These are phyloP conservation scores for Oenanthe javanica DNA, from an alignment of 140 eudicot genomes.

Conservation along the genomic window DNA sequence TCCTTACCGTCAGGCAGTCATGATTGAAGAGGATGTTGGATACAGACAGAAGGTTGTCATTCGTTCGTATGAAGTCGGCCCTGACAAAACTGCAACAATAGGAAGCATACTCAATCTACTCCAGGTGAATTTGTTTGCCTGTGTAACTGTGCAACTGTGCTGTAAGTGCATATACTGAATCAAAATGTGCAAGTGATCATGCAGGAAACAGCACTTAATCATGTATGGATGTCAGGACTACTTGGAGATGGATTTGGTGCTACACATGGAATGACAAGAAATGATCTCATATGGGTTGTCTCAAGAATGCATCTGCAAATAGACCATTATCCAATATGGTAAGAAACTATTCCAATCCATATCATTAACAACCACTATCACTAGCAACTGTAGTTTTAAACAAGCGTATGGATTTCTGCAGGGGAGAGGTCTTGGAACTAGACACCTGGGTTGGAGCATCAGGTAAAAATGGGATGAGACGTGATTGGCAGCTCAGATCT, in stretches of 20 bases:
- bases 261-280: slow-evolving; percentile 53
- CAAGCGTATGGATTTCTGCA: slow-evolving; percentile 2
- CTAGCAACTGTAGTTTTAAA: neutral
- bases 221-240: slow-evolving; percentile 44
- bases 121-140: slow-evolving; percentile 29
- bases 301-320: slow-evolving; percentile 44
- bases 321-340: slow-evolving; percentile 61
- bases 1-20: slow-evolving; percentile 26
- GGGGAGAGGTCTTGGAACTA: slow-evolving; percentile 55
- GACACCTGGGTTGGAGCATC: slow-evolving; percentile 58
- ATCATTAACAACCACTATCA: neutral
- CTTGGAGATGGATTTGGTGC: slow-evolving; percentile 54
- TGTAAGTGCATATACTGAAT: neutral
- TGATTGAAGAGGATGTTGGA: slow-evolving; percentile 31
- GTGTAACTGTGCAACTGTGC: neutral
- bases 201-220: slow-evolving; percentile 67
- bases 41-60: slow-evolving; percentile 42
- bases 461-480: slow-evolving; percentile 50
- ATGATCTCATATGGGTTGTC: slow-evolving; percentile 56
- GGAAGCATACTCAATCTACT: slow-evolving; percentile 44
- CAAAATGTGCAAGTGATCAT: slow-evolving; percentile 1
- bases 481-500: slow-evolving; percentile 40
- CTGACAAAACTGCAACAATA: slow-evolving; percentile 39
- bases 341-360: neutral
- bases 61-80: slow-evolving; percentile 60